These are phyloP conservation scores for Punica granatum DNA, from an alignment of 345 rosid genomes.

Conservation along the genomic window DNA sequence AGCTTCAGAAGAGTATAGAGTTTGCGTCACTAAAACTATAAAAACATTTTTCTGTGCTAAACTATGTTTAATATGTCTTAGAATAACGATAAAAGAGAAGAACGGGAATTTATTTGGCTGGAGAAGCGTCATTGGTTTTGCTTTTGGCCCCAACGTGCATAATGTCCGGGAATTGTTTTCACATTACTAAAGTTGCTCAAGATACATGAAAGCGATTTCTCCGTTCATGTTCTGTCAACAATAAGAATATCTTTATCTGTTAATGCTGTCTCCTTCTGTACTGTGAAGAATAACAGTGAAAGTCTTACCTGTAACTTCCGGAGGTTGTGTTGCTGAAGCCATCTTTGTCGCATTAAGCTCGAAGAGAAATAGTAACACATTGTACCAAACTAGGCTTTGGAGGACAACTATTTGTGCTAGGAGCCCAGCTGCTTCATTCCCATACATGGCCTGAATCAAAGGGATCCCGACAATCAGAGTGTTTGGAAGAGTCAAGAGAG, in stretches of 20 bases:
- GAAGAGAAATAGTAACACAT: constrained; percentile 55
- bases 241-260: background rate
- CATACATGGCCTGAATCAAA: constrained; percentile 59
- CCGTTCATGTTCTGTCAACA: background rate
- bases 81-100: background rate
- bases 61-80: too few species aligned
- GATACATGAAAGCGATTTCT: background rate
- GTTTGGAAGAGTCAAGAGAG: constrained; percentile 73
- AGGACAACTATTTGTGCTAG: constrained; percentile 70
- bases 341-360: constrained; percentile 55
- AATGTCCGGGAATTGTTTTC: background rate
- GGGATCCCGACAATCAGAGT: constrained; percentile 85
- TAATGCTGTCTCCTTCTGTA: background rate
- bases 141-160: background rate
- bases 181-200: background rate
- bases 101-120: too few species aligned
- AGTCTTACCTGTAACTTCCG: constrained; percentile 42
- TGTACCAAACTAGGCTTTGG: constrained; percentile 85
- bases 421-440: constrained; percentile 45
- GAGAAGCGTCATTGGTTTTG: too few species aligned
- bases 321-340: constrained; percentile 26
- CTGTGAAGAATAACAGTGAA: background rate
- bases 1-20: too few species aligned
- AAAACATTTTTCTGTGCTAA: too few species aligned
- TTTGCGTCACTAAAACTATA: too few species aligned